A percentile compares a stretch with the other conserved stretches of the same genome.
Conservation (phyloP, 371 early-diverging fungal species). For the Zopfochytrium polystomum region DNA sequence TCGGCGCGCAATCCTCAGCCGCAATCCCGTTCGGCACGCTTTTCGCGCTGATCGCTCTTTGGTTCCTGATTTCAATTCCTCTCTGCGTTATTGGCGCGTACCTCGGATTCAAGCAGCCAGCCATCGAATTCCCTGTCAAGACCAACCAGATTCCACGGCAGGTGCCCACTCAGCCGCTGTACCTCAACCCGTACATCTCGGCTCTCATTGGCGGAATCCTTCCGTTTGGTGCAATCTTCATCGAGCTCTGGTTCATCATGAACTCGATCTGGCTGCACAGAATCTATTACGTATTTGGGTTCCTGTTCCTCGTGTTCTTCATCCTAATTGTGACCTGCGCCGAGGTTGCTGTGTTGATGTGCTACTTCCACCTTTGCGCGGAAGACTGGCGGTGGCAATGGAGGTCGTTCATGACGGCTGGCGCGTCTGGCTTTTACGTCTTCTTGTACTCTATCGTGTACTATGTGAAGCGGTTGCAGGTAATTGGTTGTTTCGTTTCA, state of each 20-base stretch:
- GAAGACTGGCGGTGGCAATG: conserved; percentile 97
- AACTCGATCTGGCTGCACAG: too few relatives aligned
- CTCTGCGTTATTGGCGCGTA: conserved; percentile 87
- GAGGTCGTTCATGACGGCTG: conserved; percentile 87
- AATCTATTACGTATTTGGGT: conserved; percentile 86
- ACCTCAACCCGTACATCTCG: conserved; percentile 69
- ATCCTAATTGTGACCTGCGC: conserved; percentile 77
- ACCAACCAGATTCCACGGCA: conserved; percentile 95
- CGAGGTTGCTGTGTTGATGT: conserved; percentile 81
- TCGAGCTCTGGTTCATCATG: conserved; percentile 82
- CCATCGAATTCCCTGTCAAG: conserved; percentile 78
- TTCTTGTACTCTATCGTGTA: conserved; percentile 74
- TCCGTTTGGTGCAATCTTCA: conserved; percentile 88
- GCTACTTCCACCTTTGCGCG: conserved; percentile 86
- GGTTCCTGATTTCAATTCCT: conserved; percentile 86
- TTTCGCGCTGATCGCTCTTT: conserved; percentile 77
- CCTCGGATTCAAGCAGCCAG: conserved; percentile 83
- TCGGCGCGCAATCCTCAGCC: conserved; percentile 79
- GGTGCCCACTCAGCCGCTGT: conserved; percentile 75
- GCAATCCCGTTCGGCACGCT: conserved; percentile 92
- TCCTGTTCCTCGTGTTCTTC: conserved; percentile 75
- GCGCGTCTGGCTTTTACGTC: conserved; percentile 83
- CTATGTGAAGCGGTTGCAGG: conserved; percentile 44
- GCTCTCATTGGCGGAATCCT: conserved; percentile 80
- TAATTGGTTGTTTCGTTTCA: too few relatives aligned